Conservation (phyloP, 2,329 filamentous ascomycete species). For the Aspergillus alliaceus region DNA sequence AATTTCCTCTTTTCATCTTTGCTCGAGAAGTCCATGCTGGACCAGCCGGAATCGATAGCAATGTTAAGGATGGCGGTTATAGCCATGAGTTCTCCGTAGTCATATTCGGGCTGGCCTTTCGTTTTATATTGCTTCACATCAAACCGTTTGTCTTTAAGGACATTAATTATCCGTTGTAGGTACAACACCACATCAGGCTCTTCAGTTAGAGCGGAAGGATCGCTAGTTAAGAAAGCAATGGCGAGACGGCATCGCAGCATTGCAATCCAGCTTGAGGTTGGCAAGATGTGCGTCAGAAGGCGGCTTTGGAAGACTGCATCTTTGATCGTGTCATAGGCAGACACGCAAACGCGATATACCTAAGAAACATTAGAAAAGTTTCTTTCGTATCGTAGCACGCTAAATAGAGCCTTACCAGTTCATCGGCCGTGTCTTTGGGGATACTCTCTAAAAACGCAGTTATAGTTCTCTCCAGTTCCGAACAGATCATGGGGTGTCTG, state of each 20-base stretch:
- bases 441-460: conserved; percentile 30
- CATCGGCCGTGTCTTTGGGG: conserved; percentile 16
- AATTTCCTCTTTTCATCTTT: conserved; percentile 53
- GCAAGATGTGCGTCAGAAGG: conserved; percentile 41
- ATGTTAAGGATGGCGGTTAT: conserved; percentile 70
- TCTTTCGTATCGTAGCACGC: not conserved
- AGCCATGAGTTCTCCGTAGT: conserved; percentile 69
- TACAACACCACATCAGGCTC: conserved; percentile 27
- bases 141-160: conserved; percentile 33
- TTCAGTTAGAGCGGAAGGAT: conserved; percentile 27
- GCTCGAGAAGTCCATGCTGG: conserved; percentile 30
- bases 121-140: conserved; percentile 28
- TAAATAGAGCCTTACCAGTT: conserved; percentile 19
- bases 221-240: conserved; percentile 33
- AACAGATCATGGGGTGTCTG: conserved; percentile 27
- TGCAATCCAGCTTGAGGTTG: conserved; percentile 37
- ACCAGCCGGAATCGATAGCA: conserved; percentile 66
- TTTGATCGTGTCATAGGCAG: conserved; percentile 35
- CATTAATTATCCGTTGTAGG: conserved; percentile 28
- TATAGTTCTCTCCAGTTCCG: conserved; percentile 36
- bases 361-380: conserved; percentile 18
- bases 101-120: conserved; percentile 28
- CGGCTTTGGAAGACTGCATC: conserved; percentile 40
- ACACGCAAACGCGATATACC: conserved; percentile 29
- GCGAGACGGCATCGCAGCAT: conserved; percentile 43